Conservation (phyloP, 2,329 filamentous ascomycete genomes). For the Ophiostoma sp. region DNA sequence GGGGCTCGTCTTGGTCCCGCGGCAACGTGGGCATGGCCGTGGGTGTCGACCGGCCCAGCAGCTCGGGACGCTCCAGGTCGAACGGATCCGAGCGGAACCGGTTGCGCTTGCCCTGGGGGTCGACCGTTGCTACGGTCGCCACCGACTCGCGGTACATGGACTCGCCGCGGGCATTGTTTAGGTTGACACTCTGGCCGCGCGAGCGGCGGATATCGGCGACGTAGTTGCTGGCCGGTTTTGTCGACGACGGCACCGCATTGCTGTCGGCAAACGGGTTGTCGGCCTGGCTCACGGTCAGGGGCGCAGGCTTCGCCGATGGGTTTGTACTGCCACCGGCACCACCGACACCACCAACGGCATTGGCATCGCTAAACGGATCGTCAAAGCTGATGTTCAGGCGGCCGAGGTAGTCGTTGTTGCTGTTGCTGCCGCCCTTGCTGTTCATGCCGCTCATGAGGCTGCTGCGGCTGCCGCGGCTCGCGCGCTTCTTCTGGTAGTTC, state of each 20-base stretch:
- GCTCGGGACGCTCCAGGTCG: slow-evolving; percentile 53
- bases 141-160: slow-evolving; percentile 35
- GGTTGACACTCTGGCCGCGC: slow-evolving; percentile 41
- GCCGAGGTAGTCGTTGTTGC: slow-evolving; percentile 20
- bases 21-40: not conserved
- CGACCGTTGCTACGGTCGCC: slow-evolving; percentile 31
- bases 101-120: slow-evolving; percentile 37
- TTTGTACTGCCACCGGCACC: slow-evolving; percentile 18
- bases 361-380: slow-evolving; percentile 47
- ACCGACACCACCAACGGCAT: slow-evolving; percentile 35
- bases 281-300: slow-evolving; percentile 31
- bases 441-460: slow-evolving; percentile 8
- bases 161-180: slow-evolving; percentile 36
- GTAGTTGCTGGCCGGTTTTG: slow-evolving; percentile 34
- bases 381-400: slow-evolving; percentile 28
- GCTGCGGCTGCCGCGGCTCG: slow-evolving; percentile 21
- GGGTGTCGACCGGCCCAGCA: slow-evolving; percentile 31
- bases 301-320: not conserved
- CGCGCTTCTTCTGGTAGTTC: slow-evolving; percentile 26
- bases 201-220: slow-evolving; percentile 45
- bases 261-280: slow-evolving; percentile 46
- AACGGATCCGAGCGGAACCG: slow-evolving; percentile 61
- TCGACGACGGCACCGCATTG: slow-evolving; percentile 37
- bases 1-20: not conserved
- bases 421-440: slow-evolving; percentile 12